Conservation (phyloP, 257 asterid species). For the Rhazya stricta region DNA sequence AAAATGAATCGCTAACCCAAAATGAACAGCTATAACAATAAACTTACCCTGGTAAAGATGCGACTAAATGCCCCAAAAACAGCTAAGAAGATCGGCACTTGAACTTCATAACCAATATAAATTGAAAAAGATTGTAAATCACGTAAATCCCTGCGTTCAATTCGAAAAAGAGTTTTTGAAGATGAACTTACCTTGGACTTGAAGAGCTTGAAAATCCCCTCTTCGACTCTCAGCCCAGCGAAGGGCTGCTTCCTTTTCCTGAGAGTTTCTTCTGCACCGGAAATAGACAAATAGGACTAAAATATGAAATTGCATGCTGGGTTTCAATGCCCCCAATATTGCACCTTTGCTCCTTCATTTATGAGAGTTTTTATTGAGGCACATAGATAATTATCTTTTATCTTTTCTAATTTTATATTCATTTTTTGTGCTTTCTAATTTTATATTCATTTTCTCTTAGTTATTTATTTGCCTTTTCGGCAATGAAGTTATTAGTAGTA, state of each 20-base stretch:
- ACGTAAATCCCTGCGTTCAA: neutral
- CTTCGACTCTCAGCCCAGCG: neutral
- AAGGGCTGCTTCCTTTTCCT: neutral
- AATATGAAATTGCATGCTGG: neutral
- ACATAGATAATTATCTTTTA: neutral
- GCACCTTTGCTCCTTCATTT: neutral
- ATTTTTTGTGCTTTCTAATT: no score
- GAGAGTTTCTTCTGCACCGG: neutral
- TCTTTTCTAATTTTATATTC: neutral
- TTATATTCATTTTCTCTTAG: no score
- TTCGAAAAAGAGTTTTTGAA: slow-evolving; percentile 6
- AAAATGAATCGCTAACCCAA: neutral
- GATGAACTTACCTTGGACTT: slow-evolving; percentile 40
- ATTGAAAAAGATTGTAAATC: neutral
- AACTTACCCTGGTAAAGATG: neutral
- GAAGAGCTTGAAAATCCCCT: slow-evolving; percentile 18
- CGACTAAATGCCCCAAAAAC: neutral
- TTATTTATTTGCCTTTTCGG: no score
- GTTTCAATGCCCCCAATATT: neutral
- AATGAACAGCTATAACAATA: neutral
- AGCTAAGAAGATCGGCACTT: slow-evolving; percentile 2
- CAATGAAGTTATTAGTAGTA: no score
- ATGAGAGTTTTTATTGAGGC: no score
- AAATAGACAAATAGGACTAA: neutral
- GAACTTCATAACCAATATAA: neutral